Evolutionary conservation across 441 rosid species (phyloP), one percentile per base, ranked within the genome.

Genomic region (Adansonia grandidieri): DNA sequence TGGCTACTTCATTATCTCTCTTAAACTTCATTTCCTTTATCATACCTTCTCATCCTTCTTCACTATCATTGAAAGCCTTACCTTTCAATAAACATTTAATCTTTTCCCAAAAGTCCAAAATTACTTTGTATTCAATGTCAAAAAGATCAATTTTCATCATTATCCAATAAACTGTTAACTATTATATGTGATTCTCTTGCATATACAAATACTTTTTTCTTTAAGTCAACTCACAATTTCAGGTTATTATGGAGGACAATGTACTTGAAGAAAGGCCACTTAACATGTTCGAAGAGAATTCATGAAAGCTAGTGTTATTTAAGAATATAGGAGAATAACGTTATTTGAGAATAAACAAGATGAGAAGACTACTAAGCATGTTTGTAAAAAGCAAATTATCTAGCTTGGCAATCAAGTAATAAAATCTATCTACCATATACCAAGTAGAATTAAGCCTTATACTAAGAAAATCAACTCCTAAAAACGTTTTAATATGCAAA

Each of bases 231-330:
- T 2, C 93, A 90, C 79, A 93, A 94, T 80, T 91, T 56, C 92
- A 93, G 89, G 92, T 93, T 75, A 78, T 86, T 8, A 92, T 90
- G 57, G 97, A 93, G 2, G 97, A 93, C 20, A 86, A 89, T 74
- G 98, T 93, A 79, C 89, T 89, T 0, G 97, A 94, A 82, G 97
- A 94, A 82, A 88, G 93, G 84, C 83, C 91, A n/a, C 78, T 94
- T 84, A 85, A 83, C 61, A 88, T 92, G 82, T 93, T 94, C 77
- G 95, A 61, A 89, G 98, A 56, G 97, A 94, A 84, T 97, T 93
- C 13, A 81, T 91, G 90, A 89, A 84, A 84, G 92, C 96, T 9
- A 97, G 98, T 11, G 85, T 91, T 9, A 89, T 94, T 61, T 97
- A 89, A 80, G 97, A 91, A 84, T 84, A 91, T 75, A 90, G 87